These are phyloP conservation scores for Thermomucor indicae-seudaticae DNA, from an alignment of 371 early-diverging fungal species.

Conservation along the genomic window DNA sequence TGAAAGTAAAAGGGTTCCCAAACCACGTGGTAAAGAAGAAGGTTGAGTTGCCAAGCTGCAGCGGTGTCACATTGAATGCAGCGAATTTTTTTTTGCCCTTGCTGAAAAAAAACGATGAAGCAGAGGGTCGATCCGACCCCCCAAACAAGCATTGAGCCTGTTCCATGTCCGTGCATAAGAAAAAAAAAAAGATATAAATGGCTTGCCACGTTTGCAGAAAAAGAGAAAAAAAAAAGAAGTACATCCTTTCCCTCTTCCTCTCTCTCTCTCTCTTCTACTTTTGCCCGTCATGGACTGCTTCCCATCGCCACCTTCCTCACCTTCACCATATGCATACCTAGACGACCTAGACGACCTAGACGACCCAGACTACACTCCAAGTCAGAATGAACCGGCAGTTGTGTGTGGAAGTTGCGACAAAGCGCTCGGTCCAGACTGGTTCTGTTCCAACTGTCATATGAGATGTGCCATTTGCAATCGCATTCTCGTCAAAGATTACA, in stretches of 20 bases:
- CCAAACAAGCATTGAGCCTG: background rate
- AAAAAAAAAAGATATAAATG: slow-evolving; percentile 6
- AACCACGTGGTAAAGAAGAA: too few species aligned
- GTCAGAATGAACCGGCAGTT: slow-evolving; percentile 10
- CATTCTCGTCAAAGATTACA: slow-evolving; percentile 16
- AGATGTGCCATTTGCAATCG: slow-evolving; percentile 40
- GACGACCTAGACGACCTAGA: slow-evolving; percentile 2
- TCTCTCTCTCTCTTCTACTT: background rate
- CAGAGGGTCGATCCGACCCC: slow-evolving; percentile 6
- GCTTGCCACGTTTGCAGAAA: background rate
- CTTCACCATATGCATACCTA: slow-evolving; percentile 6
- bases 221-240: too few species aligned
- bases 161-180: slow-evolving; percentile 9
- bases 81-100: too few species aligned
- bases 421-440: slow-evolving; percentile 38
- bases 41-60: slow-evolving; percentile 1
- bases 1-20: too few species aligned
- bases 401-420: slow-evolving; percentile 44
- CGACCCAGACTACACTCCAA: background rate
- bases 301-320: slow-evolving; percentile 34
- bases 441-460: slow-evolving; percentile 41
- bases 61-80: slow-evolving; percentile 15
- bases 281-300: slow-evolving; percentile 20
- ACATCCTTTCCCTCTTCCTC: background rate
- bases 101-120: background rate